These are phyloP conservation scores for Xerocomellus intermedius DNA, from an alignment of 768 basidiomycete species.

Conservation along the genomic window DNA sequence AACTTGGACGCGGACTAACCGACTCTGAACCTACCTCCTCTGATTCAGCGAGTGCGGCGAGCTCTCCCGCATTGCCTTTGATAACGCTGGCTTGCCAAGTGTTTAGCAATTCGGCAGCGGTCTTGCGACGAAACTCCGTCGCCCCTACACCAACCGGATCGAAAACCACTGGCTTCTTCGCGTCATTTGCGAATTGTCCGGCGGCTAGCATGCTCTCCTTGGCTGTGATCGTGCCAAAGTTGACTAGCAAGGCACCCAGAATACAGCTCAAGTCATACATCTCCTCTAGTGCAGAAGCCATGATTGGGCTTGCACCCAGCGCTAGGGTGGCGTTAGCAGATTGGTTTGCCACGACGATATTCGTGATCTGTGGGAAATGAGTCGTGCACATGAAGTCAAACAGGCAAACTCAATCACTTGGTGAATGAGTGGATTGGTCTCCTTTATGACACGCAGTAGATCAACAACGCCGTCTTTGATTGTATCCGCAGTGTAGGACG, in stretches of 20 bases:
- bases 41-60: conserved; percentile 75
- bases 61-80: conserved; percentile 92
- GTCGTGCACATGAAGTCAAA: background rate
- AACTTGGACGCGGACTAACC: background rate
- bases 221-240: conserved; percentile 79
- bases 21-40: conserved; percentile 51
- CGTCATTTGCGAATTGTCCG: conserved; percentile 66
- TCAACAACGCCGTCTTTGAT: conserved; percentile 45
- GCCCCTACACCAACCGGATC: conserved; percentile 95
- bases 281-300: conserved; percentile 83
- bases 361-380: conserved; percentile 65
- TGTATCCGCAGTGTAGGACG: conserved; percentile 27
- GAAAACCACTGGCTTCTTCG: conserved; percentile 75
- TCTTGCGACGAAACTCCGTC: conserved; percentile 62
- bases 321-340: conserved; percentile 89
- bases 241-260: conserved; percentile 71
- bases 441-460: conserved; percentile 52
- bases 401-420: conserved; percentile 46
- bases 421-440: conserved; percentile 70
- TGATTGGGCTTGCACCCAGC: conserved; percentile 87
- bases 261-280: conserved; percentile 74
- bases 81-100: conserved; percentile 87
- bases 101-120: conserved; percentile 59
- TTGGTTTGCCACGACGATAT: conserved; percentile 84
- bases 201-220: conserved; percentile 75